These are phyloP conservation scores for Salisapilia sapeloensis DNA, from an alignment of 352 stramenopile species.

Conservation along the genomic window DNA sequence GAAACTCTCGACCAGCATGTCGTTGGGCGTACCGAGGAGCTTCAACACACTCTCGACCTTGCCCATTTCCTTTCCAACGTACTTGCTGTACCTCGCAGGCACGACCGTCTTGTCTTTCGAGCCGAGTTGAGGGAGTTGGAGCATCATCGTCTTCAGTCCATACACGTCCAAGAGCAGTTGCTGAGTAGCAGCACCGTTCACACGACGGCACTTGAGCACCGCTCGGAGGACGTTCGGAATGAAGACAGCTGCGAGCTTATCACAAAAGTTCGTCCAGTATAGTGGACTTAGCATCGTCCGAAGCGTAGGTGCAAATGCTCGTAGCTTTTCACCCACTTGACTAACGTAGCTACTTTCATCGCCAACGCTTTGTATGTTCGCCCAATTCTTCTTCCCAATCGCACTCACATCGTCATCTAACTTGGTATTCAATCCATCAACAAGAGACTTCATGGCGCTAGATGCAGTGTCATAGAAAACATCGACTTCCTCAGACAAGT, in stretches of 20 bases:
- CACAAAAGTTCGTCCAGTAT: constrained; percentile 97
- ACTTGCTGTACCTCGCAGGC: constrained; percentile 92
- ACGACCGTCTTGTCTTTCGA: constrained; percentile 49
- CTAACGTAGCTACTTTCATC: constrained; percentile 93
- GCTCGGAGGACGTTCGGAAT: constrained; percentile 79
- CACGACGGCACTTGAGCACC: constrained; percentile 82
- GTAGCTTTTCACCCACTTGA: constrained; percentile 86
- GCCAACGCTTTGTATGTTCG: constrained; percentile 85
- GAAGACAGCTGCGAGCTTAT: constrained; percentile 93
- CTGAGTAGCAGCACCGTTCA: constrained; percentile 95
- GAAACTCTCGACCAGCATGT: constrained; percentile 94
- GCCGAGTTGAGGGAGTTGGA: constrained; percentile 84
- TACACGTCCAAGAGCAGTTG: constrained; percentile 98
- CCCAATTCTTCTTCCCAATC: constrained; percentile 90
- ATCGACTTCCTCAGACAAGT: constrained; percentile 88
- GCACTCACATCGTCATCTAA: constrained; percentile 81
- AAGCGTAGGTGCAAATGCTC: constrained; percentile 83
- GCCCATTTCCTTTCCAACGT: constrained; percentile 90
- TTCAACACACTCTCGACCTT: constrained; percentile 96
- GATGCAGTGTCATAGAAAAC: constrained; percentile 91
- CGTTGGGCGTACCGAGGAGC: constrained; percentile 90
- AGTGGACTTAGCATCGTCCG: constrained; percentile 78
- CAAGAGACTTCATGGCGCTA: constrained; percentile 90
- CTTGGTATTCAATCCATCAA: constrained; percentile 83
- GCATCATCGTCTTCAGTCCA: constrained; percentile 92